Conservation (phyloP, 106 monocot genomes). For the Allium fistulosum region DNA sequence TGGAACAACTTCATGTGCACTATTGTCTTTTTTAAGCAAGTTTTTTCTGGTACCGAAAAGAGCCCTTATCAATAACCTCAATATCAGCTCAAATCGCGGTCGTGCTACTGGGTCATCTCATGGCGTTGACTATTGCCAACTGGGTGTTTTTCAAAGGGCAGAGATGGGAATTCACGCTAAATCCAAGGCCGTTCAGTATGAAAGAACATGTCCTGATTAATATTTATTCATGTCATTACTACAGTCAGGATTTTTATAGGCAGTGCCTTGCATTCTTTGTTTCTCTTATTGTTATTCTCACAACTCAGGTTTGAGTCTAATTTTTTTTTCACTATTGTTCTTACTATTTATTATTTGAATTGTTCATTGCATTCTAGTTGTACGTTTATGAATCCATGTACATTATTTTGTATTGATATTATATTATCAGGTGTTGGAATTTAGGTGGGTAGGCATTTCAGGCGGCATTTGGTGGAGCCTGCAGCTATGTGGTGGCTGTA, state of each 20-base stretch:
- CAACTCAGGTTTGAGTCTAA: slow-evolving; percentile 1
- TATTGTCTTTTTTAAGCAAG: slow-evolving; percentile 53
- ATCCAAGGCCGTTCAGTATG: slow-evolving; percentile 61
- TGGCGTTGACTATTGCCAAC: slow-evolving; percentile 33
- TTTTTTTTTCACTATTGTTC: no score
- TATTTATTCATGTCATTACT: slow-evolving; percentile 53
- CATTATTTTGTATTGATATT: neutral
- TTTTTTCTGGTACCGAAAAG: slow-evolving; percentile 64
- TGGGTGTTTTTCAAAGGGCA: slow-evolving; percentile 27
- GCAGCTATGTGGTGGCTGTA: slow-evolving; percentile 97
- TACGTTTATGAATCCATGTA: neutral
- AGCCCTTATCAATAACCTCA: slow-evolving; percentile 44
- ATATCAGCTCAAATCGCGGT: slow-evolving; percentile 61
- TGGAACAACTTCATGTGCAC: slow-evolving; percentile 38
- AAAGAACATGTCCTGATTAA: slow-evolving; percentile 84
- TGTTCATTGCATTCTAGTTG: neutral
- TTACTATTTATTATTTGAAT: neutral
- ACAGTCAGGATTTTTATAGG: slow-evolving; percentile 50
- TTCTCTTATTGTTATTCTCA: slow-evolving; percentile 21
- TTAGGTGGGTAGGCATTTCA: slow-evolving; percentile 89
- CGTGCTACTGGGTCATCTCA: slow-evolving; percentile 45
- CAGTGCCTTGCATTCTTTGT: slow-evolving; percentile 51
- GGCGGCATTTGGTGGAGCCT: slow-evolving; percentile 77
- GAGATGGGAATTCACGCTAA: slow-evolving; percentile 51
- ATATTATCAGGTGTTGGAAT: slow-evolving; percentile 52